These are phyloP conservation scores for Acanthochlamys bracteata DNA, from an alignment of 106 monocot species.

Conservation along the genomic window DNA sequence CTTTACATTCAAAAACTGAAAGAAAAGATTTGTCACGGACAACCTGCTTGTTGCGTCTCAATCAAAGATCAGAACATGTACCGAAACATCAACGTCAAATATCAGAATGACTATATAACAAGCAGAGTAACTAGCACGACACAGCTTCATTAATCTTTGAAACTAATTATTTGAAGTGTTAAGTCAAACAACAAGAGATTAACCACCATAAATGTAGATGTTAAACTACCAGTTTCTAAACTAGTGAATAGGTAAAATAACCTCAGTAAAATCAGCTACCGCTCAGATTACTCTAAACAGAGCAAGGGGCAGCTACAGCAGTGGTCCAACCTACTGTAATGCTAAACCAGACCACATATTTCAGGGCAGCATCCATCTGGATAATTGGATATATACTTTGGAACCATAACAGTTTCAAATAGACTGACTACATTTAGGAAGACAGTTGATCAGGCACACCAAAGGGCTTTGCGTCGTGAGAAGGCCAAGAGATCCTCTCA, in stretches of 20 bases:
- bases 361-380: not conserved
- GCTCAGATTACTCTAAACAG: not conserved
- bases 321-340: not conserved
- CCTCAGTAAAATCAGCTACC: not conserved
- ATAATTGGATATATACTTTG: not conserved
- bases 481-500: conserved; percentile 36
- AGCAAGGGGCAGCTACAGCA: not conserved
- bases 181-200: not conserved
- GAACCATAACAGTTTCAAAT: not conserved
- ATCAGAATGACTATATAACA: no score
- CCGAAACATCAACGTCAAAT: no score
- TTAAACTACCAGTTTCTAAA: not conserved
- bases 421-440: not conserved
- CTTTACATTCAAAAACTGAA: no score
- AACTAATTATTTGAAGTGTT: no score
- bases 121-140: no score
- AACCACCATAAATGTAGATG: not conserved
- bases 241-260: not conserved
- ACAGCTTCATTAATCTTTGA: no score
- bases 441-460: conserved; percentile 1
- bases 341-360: not conserved
- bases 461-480: conserved; percentile 17
- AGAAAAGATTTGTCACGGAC: no score
- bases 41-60: no score
- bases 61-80: no score